Conservation (phyloP, 208 protist genomes). For the Acanthamoeba rhysodes region DNA sequence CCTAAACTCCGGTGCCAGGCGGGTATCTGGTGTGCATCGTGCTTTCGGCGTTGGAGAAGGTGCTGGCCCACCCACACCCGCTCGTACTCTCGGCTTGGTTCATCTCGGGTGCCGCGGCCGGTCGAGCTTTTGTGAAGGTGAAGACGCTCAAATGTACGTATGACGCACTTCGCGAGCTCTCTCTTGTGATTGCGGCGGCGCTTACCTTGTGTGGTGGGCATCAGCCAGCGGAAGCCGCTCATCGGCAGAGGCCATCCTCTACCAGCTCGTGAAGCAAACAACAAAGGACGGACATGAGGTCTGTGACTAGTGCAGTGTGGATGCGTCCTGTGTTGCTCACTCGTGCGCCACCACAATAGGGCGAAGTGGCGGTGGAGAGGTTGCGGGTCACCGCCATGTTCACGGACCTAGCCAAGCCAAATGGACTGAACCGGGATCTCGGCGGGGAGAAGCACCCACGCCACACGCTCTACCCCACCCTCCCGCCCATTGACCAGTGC, state of each 20-base stretch:
- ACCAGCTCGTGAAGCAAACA: not conserved
- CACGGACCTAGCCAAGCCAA: not conserved
- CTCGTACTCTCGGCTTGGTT: not conserved
- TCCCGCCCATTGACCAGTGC: not conserved
- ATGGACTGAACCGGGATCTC: not conserved
- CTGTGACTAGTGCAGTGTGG: not conserved
- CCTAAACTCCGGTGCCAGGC: not conserved
- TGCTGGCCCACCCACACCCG: not conserved
- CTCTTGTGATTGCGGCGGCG: not conserved
- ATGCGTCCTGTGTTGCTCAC: not conserved
- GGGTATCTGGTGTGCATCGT: constrained; percentile 16
- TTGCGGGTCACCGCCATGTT: not conserved
- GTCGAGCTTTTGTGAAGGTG: not conserved
- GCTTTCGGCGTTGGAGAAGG: not conserved
- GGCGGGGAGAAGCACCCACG: not conserved
- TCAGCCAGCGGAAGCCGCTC: not conserved
- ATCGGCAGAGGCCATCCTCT: constrained; percentile 24
- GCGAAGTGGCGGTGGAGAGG: not conserved
- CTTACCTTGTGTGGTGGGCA: not conserved
- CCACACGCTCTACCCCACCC: not conserved
- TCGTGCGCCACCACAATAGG: not conserved
- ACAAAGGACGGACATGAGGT: not conserved
- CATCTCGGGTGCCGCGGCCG: not conserved
- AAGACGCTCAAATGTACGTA: not conserved
- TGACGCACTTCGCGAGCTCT: not conserved